Evolutionary conservation across 208 protist genomes (phyloP).

Genomic region (Endotrypanum monterogeii): DNA sequence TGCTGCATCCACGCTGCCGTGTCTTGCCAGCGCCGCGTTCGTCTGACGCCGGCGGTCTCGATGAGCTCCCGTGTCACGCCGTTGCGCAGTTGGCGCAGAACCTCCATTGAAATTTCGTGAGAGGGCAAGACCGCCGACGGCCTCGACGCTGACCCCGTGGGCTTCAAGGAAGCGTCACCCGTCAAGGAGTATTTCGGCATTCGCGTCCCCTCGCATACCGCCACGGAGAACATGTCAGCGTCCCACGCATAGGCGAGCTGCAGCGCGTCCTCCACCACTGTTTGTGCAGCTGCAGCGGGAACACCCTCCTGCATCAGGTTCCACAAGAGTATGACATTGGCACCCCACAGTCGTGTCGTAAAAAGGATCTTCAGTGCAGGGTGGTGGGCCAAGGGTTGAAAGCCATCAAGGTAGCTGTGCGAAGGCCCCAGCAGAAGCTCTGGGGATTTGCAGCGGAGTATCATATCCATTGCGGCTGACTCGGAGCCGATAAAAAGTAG

Average conservation of each 20-base stretch:
- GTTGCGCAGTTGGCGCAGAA: constrained; percentile 62
- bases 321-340: constrained; percentile 35
- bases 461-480: constrained; percentile 38
- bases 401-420: constrained; percentile 31
- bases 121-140: constrained; percentile 19
- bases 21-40: constrained; percentile 40
- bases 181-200: constrained; percentile 1
- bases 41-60: constrained; percentile 33
- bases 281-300: background rate
- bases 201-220: constrained; percentile 39
- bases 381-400: constrained; percentile 43
- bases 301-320: background rate
- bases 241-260: constrained; percentile 69
- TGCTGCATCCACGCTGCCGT: constrained; percentile 45
- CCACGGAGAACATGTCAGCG: constrained; percentile 80
- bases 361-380: constrained; percentile 49
- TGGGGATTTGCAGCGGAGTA: constrained; percentile 34
- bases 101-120: constrained; percentile 46
- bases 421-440: constrained; percentile 45
- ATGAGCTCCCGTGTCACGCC: constrained; percentile 50
- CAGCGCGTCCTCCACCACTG: constrained; percentile 66
- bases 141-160: constrained; percentile 3
- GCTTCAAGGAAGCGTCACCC: background rate
- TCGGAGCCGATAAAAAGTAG: constrained; percentile 71
- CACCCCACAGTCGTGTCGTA: constrained; percentile 69